phyloP scores from a whole-genome alignment of 495 filamentous ascomycete species.

The Aspergillus ellipticus region DNA sequence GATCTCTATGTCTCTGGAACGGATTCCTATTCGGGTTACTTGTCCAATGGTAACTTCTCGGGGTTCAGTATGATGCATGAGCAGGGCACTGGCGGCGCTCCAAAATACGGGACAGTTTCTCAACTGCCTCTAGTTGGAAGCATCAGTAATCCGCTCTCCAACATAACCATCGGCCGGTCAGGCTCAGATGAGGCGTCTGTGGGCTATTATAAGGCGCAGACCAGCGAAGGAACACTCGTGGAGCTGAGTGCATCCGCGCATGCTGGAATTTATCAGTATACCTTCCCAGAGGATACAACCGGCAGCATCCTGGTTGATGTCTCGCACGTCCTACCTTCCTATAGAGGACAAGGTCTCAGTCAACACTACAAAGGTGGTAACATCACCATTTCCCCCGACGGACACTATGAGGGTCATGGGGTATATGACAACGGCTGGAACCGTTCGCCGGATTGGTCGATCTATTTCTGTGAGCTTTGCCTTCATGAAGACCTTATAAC shows the following conservation, averaged over 20 bases:
- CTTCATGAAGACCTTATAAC: neutral
- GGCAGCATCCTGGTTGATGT: constrained; percentile 63
- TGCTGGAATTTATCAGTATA: constrained; percentile 62
- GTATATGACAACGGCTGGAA: constrained; percentile 66
- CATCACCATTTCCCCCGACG: constrained; percentile 47
- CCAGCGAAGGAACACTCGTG: constrained; percentile 51
- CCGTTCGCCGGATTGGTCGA: constrained; percentile 55
- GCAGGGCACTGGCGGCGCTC: constrained; percentile 69
- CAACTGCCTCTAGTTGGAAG: constrained; percentile 59
- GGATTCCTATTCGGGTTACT: constrained; percentile 66
- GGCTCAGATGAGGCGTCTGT: constrained; percentile 52
- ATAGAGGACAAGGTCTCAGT: constrained; percentile 53
- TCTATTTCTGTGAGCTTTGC: constrained; percentile 57
- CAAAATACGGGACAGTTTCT: constrained; percentile 67
- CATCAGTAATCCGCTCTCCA: constrained; percentile 53
- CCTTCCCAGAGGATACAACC: constrained; percentile 43
- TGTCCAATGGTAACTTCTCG: constrained; percentile 55
- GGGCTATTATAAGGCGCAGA: constrained; percentile 59
- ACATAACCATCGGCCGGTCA: constrained; percentile 49
- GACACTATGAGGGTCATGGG: constrained; percentile 61
- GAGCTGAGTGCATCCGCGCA: constrained; percentile 60
- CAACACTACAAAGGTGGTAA: constrained; percentile 67
- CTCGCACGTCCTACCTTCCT: constrained; percentile 65
- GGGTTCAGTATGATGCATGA: constrained; percentile 75
- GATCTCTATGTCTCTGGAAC: constrained; percentile 48